Conservation (phyloP, 768 basidiomycete species). For the Tylopilus sp. region DNA sequence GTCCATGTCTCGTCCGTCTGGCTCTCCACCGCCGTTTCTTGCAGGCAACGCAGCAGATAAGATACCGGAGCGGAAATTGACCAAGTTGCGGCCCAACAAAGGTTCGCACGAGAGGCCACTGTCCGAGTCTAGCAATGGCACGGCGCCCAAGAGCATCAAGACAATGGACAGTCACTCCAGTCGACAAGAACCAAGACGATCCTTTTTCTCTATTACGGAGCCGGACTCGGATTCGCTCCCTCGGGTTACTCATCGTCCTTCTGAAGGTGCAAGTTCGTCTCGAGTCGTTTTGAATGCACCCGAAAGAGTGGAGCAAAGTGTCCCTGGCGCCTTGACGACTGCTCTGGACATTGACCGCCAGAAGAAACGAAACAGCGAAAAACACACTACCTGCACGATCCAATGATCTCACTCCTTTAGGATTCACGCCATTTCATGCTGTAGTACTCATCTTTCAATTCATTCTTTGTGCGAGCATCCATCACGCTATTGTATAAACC, state of each 20-base stretch:
- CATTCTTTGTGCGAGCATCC: background rate
- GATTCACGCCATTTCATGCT: background rate
- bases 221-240: conserved; percentile 24
- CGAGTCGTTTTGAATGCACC: conserved; percentile 10
- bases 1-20: conserved; percentile 35
- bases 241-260: conserved; percentile 9
- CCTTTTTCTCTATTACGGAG: conserved; percentile 32
- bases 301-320: conserved; percentile 9
- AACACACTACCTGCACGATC: conserved; percentile 22
- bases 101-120: conserved; percentile 45
- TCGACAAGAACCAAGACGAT: conserved; percentile 35
- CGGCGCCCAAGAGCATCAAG: conserved; percentile 54
- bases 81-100: conserved; percentile 37
- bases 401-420: conserved; percentile 16
- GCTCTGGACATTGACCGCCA: conserved; percentile 18
- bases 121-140: conserved; percentile 60
- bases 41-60: conserved; percentile 21
- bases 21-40: conserved; percentile 29
- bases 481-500: conserved; percentile 15
- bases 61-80: conserved; percentile 29
- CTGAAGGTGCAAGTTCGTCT: conserved; percentile 20
- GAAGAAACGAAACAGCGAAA: conserved; percentile 31
- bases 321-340: conserved; percentile 2
- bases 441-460: background rate
- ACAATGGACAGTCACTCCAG: conserved; percentile 48